Percentiles rank a stretch among this genome's conserved stretches.
Conservation (phyloP, 1,284 basidiomycete genomes). For the Xerocomus minutiporus region DNA sequence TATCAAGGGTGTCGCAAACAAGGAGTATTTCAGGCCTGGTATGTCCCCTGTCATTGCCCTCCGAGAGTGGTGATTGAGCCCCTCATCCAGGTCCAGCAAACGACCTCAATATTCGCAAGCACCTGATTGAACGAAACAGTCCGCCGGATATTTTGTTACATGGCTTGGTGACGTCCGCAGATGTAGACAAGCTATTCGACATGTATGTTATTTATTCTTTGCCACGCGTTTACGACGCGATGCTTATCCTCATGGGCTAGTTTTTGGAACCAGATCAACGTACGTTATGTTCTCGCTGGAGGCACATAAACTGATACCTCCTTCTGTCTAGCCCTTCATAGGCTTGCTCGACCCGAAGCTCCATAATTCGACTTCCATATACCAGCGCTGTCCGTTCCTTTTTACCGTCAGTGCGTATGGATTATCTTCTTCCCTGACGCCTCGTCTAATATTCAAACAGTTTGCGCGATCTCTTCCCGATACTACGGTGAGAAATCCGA, state of each 20-base stretch:
- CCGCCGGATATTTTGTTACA: constrained; percentile 81
- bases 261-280: constrained; percentile 69
- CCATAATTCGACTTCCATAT: constrained; percentile 69
- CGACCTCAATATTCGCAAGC: constrained; percentile 62
- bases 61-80: background rate
- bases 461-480: constrained; percentile 73
- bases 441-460: constrained; percentile 33
- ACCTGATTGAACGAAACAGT: constrained; percentile 73
- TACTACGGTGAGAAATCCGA: constrained; percentile 73
- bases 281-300: constrained; percentile 33
- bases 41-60: constrained; percentile 12
- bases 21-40: constrained; percentile 78
- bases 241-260: constrained; percentile 31
- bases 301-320: constrained; percentile 1
- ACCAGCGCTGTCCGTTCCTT: constrained; percentile 73
- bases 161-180: constrained; percentile 72
- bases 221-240: background rate
- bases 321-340: constrained; percentile 56
- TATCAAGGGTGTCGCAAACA: constrained; percentile 63
- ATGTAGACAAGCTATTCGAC: constrained; percentile 78
- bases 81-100: constrained; percentile 55
- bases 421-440: background rate
- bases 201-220: constrained; percentile 51
- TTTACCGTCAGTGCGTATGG: constrained; percentile 71
- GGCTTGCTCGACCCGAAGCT: constrained; percentile 68